Evolutionary conservation across 306 rosid genomes (phyloP), one percentile per base, ranked within the genome.

Genomic region (Ochetophila trinervis): DNA sequence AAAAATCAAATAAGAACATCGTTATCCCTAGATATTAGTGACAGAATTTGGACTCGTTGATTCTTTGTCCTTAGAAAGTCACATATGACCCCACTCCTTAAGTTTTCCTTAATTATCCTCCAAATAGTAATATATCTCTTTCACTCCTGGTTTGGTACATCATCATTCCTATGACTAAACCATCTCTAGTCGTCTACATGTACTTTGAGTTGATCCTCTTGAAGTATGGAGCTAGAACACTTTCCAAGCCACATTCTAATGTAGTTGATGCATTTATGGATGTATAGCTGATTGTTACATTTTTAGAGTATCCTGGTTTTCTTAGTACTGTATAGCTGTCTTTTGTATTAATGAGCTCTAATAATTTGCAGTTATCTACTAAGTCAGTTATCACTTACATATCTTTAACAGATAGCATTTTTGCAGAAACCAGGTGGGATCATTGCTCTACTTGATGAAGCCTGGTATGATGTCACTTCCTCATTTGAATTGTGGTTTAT

Each of bases 381-480:
- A 63, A 72, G 59, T 76, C 63, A 42, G 44, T 53, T 56, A 53
- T 50, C 53, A 30, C 67, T 1, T 21, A 14, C 35, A 48, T 60
- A 52, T 66, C 54, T 71, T 62, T 66, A 60, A 48, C 45, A 61
- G 53, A 34, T 54, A 52, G 23, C 54, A 24, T 19, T 75, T 79
- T 60, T 79, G 82, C 86, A 93, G 96, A 93, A 89, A 83, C 96
- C 95, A 13, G 94, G 97, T 64, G 98, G 98, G 72, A 78, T 93
- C 60, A 81, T 93, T 64, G 76, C 94, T 72, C 79, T 93, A 57
- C 98, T 89, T 57, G 98, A 93, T 78, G 98, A 93, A 77, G 94
- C 98, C 56, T 93, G 96, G 98, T 93, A 93, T 73, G 93, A 57
- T 66, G 57, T 56, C 27, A 56, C 76, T 65, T 71, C 62, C 79